Evolutionary conservation across 352 stramenopile species (phyloP), one percentile per base, ranked within the genome.

Genomic region (Thalassiosira sp.): DNA sequence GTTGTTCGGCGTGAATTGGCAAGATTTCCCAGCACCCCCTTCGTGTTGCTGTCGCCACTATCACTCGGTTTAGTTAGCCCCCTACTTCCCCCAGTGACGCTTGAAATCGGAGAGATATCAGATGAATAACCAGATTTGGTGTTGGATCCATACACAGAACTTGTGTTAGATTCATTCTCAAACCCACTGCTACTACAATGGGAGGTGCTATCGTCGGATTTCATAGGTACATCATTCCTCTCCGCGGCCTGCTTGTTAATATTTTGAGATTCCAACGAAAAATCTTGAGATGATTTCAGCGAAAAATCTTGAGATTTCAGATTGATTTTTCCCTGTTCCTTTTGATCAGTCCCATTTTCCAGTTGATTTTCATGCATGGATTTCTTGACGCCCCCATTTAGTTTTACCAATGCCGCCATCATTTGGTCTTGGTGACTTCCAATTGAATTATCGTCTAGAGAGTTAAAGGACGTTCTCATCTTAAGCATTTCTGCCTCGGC

Each of bases 91-190:
- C 35, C 33, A 37, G 60, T 56, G n/a, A 61, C 74, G 66, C 75
- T 78, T 11, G 74, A 72, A 15, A 82, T 68, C 8, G 74, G 74
- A 16, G 67, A 78, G 10, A 78, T 62, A 25, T 67, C 62, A 35
- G 63, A 73, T n/a, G 6, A 59, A n/a, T 56, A 56, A 10, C 61
- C 45, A 37, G 48, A 71, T 15, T 68, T 54, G 22, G 31, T 65
- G 24, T 58, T 63, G 6, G 49, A 76, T 45, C 57, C 58, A 60
- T 67, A 81, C 22, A 77, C 33, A 2, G 75, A 83, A 28, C 75
- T 79, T 10, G 75, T 76, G 25, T 81, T 84, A 10, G 70, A 81
- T 66, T 84, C 71, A 24, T 75, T 81, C 10, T 84, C 69, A 59
- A 54, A 72, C 16, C 61, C 72, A 37, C 37, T 68, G 54, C 60